A percentile compares a stretch with the other conserved stretches of the same genome.
phyloP scores from a whole-genome alignment of 148 eudicot genomes.

The Cornus kousa region DNA sequence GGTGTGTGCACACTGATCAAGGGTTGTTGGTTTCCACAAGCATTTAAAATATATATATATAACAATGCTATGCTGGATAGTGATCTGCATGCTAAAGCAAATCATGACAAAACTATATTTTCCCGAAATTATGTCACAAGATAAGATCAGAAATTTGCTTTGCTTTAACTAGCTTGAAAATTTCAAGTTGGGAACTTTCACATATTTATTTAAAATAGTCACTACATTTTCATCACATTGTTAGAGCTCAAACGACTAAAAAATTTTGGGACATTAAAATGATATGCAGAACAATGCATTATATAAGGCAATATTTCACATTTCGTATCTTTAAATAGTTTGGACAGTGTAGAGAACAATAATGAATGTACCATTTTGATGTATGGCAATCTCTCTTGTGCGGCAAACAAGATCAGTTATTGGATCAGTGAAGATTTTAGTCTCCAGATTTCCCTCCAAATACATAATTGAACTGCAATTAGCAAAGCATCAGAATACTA shows the following conservation, averaged over 20 bases:
- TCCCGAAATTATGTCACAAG: no score
- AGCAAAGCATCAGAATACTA: constrained; percentile 9
- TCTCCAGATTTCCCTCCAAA: constrained; percentile 88
- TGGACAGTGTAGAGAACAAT: not conserved
- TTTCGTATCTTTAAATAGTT: not conserved
- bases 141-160: no score
- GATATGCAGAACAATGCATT: not conserved
- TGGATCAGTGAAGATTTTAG: constrained; percentile 72
- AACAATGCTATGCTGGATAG: not conserved
- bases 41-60: not conserved
- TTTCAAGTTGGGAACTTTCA: not conserved
- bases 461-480: constrained; percentile 61
- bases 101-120: not conserved
- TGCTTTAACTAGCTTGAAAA: not conserved
- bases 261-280: not conserved
- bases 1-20: not conserved
- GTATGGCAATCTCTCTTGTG: constrained; percentile 77
- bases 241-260: not conserved
- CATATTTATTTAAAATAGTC: not conserved
- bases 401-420: constrained; percentile 74
- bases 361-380: constrained; percentile 50
- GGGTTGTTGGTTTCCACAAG: not conserved
- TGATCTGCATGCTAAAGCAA: not conserved
- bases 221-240: no score
- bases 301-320: not conserved